These are phyloP conservation scores for Carnegiea gigantea DNA, from an alignment of 179 eudicot genomes.

Conservation along the genomic window DNA sequence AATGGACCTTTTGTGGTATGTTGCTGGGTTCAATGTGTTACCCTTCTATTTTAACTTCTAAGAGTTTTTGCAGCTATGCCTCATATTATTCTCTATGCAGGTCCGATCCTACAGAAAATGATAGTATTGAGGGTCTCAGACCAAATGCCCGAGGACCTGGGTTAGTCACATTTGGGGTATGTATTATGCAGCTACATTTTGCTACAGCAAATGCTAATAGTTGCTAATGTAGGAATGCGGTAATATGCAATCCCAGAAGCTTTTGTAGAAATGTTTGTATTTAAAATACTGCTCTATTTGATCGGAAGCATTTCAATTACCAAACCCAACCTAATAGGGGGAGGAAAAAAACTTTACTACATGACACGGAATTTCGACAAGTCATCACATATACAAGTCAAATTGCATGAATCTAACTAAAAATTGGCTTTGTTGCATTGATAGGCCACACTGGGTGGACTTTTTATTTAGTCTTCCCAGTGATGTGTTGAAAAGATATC, in stretches of 20 bases:
- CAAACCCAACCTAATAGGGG: neutral
- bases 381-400: no score
- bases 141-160: slow-evolving; percentile 98
- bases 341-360: neutral
- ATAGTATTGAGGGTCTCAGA: slow-evolving; percentile 91
- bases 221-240: neutral
- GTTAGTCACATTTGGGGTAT: slow-evolving; percentile 94
- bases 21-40: slow-evolving; percentile 12
- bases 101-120: slow-evolving; percentile 99
- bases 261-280: neutral
- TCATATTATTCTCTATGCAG: slow-evolving; percentile 37
- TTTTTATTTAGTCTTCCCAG: no score
- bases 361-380: neutral
- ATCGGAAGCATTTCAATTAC: neutral
- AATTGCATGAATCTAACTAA: no score
- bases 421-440: no score
- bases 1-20: slow-evolving; percentile 92
- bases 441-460: no score
- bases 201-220: neutral
- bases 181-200: slow-evolving; percentile 19
- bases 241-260: neutral
- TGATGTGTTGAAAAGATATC: no score
- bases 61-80: slow-evolving; percentile 2
- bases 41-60: slow-evolving; percentile 12
- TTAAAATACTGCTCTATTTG: neutral